A percentile compares a stretch with the other conserved stretches of the same genome.
Evolutionary conservation across 768 basidiomycete genomes (phyloP).

Genomic region (Macrocybe gigantea): DNA sequence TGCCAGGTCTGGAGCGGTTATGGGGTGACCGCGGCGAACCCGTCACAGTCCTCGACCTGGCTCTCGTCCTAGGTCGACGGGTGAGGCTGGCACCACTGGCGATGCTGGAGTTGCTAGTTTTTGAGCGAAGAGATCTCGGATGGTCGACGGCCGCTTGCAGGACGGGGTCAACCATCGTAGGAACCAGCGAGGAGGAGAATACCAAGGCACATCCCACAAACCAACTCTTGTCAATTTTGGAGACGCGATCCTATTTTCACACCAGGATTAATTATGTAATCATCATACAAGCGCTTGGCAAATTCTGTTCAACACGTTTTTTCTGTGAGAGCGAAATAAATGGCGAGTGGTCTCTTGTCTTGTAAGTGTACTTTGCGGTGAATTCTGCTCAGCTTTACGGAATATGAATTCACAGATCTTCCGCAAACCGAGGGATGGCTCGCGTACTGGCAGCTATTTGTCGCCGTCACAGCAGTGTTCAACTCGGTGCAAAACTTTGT

Average conservation of each 20-base stretch:
- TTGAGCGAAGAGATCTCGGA: constrained; percentile 34
- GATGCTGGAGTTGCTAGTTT: constrained; percentile 44
- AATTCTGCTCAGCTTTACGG: neutral
- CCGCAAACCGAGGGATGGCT: constrained; percentile 67
- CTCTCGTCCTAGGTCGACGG: constrained; percentile 47
- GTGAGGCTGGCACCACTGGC: constrained; percentile 44
- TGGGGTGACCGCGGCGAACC: constrained; percentile 18
- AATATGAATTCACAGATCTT: constrained; percentile 37
- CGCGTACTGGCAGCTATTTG: constrained; percentile 84
- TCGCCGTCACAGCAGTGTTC: constrained; percentile 73
- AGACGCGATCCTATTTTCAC: constrained; percentile 1
- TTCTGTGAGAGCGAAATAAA: neutral
- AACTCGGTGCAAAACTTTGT: constrained; percentile 82
- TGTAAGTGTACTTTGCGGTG: constrained; percentile 6
- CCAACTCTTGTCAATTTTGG: constrained; percentile 6
- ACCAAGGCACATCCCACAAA: constrained; percentile 11
- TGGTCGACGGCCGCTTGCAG: too few relatives aligned
- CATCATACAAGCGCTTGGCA: neutral
- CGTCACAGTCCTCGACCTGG: constrained; percentile 49
- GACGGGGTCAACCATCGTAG: constrained; percentile 15
- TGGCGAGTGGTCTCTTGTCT: neutral
- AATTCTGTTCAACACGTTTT: neutral
- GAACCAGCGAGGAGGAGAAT: constrained; percentile 12
- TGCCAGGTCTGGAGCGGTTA: constrained; percentile 12
- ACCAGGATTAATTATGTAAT: constrained; percentile 5